phyloP scores from a whole-genome alignment of 345 rosid genomes.

The Citrus mangshanensis region DNA sequence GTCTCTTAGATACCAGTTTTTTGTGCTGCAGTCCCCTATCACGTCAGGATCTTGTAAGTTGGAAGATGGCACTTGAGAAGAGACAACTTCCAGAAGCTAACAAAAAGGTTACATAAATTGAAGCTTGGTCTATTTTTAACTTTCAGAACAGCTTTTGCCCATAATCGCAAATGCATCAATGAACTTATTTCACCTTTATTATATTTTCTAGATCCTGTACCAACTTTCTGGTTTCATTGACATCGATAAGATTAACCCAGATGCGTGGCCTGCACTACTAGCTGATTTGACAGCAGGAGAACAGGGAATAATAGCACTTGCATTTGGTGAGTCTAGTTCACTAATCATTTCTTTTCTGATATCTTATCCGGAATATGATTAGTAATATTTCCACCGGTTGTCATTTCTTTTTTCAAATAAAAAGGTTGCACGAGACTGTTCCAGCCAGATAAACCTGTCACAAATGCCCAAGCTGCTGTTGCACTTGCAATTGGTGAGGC shows the following conservation, averaged over 20 bases:
- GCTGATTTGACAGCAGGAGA: constrained; percentile 88
- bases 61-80: constrained; percentile 94
- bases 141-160: background rate
- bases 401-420: background rate
- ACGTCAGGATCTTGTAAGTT: constrained; percentile 91
- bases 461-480: constrained; percentile 92
- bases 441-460: constrained; percentile 91
- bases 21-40: constrained; percentile 59
- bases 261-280: constrained; percentile 91
- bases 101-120: constrained; percentile 46
- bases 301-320: constrained; percentile 79
- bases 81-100: constrained; percentile 84
- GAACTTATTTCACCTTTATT: constrained; percentile 10
- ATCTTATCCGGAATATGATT: background rate
- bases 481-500: constrained; percentile 89
- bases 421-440: constrained; percentile 85
- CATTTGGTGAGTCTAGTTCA: constrained; percentile 69
- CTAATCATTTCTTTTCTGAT: background rate
- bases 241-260: constrained; percentile 71
- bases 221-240: constrained; percentile 83
- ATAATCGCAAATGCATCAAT: background rate
- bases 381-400: constrained; percentile 2
- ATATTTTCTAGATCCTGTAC: constrained; percentile 46
- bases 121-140: background rate
- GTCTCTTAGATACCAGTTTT: constrained; percentile 9